Base-by-base conservation (phyloP, 805 yeast genomes). In the Saitoella complicata region DNA sequence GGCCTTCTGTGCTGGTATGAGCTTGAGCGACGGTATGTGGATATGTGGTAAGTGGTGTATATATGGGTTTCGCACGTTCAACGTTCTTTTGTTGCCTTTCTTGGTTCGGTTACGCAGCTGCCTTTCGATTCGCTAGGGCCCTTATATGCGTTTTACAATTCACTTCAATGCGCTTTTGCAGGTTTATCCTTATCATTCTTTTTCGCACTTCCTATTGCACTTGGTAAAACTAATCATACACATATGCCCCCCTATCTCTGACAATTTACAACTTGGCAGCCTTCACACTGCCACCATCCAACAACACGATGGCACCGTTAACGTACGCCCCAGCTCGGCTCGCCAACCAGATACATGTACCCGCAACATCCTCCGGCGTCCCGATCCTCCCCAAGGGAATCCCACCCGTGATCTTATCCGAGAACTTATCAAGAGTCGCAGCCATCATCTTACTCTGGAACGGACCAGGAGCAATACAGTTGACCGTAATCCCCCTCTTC, bases 361-460 rank as follows among this genome's bases (percentile, higher is more conserved):
- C 70, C 53, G 72, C 72, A 42, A 80, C 61, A 55, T 80, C 88
- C 42, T 70, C 71, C 49, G 73, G 70, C 41, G 50, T 65, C 4
- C 88, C 88, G 41, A 79, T 64, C 56, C 88, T 68, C 44, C 67
- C 64, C 53, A 76, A 66, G 10, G 87, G 87, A 61, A 78, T 80
- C 31, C 56, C 48, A 32, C 61, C 66, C 9, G 50, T 52, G 67
- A 77, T 63, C 1, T 55, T 32, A 9, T 71, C 75, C 9, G 76
- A 76, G 29, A 71, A 64, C 43, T 60, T 63, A 36, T 65, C 71
- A 40, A 80, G 62, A 40, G 80, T 51, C 0, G 84, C 87, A 48
- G 73, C 68, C 37, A 84, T 69, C 86, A 80, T 79, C 60, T 76
- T 80, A 12, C 80, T 69, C 13, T 82, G 82, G 70, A 80, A 76